These are phyloP conservation scores for Dissophora globulifera DNA, from an alignment of 192 early-diverging fungal genomes.

Conservation along the genomic window DNA sequence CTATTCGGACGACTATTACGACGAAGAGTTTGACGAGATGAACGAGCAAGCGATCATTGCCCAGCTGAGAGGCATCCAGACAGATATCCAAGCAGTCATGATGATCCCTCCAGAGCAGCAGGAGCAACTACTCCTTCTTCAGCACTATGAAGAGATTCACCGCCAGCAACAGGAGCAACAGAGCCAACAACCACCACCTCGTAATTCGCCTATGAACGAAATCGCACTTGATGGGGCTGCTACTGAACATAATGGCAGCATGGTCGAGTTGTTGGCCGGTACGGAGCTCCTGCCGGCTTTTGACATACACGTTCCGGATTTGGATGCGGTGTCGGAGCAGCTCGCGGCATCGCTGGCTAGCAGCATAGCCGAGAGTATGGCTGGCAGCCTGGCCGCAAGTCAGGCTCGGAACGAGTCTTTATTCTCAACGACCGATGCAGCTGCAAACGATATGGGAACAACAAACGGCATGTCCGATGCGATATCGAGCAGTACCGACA, in stretches of 20 bases:
- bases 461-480: too few species aligned
- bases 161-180: constrained; percentile 37
- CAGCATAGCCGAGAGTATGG: constrained; percentile 38
- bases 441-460: too few species aligned
- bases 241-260: neutral
- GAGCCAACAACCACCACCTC: neutral
- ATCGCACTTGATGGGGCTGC: neutral
- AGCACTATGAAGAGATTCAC: constrained; percentile 43
- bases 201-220: too few species aligned
- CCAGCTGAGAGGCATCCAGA: constrained; percentile 28
- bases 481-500: too few species aligned
- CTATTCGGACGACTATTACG: constrained; percentile 41
- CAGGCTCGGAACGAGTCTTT: constrained; percentile 1
- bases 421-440: neutral
- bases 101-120: constrained; percentile 53
- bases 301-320: constrained; percentile 33
- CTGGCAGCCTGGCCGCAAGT: constrained; percentile 5
- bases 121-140: constrained; percentile 41
- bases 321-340: constrained; percentile 41
- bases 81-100: constrained; percentile 42
- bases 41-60: constrained; percentile 29
- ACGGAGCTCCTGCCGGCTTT: constrained; percentile 12
- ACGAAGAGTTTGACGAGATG: constrained; percentile 38
- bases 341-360: constrained; percentile 34
- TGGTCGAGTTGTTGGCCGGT: neutral